These are phyloP conservation scores for Leccinum boreale DNA, from an alignment of 768 basidiomycete genomes.

Conservation along the genomic window DNA sequence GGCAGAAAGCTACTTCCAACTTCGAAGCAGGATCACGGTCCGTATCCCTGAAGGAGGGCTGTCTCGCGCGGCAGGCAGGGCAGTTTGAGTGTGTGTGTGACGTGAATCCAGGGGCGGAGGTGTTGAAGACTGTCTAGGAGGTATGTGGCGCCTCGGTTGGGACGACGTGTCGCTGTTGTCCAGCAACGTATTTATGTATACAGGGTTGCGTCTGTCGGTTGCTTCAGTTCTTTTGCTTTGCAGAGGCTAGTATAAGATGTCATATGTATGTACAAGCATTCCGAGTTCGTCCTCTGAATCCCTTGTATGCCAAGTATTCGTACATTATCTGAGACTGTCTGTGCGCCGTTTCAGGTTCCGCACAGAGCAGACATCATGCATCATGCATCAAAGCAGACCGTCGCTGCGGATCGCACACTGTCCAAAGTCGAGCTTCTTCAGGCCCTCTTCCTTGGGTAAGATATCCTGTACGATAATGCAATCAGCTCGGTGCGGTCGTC, in stretches of 20 bases:
- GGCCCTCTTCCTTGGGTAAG: slow-evolving; percentile 58
- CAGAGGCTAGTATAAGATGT: background rate
- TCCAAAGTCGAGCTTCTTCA: slow-evolving; percentile 56
- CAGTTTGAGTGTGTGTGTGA: too few relatives aligned
- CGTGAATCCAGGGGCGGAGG: background rate
- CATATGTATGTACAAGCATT: background rate
- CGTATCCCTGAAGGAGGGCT: slow-evolving; percentile 1
- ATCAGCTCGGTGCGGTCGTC: background rate
- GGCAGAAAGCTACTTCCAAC: too few relatives aligned
- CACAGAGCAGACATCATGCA: background rate
- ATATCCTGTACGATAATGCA: slow-evolving; percentile 48
- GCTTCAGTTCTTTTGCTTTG: background rate
- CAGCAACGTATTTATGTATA: background rate
- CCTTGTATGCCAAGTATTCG: background rate
- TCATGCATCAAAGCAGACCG: slow-evolving; percentile 41
- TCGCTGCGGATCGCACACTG: slow-evolving; percentile 68
- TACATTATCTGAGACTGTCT: background rate
- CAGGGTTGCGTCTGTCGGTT: too few relatives aligned
- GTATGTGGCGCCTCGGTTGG: slow-evolving; percentile 9
- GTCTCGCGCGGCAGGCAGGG: too few relatives aligned
- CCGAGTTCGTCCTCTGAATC: background rate
- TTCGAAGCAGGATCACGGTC: too few relatives aligned
- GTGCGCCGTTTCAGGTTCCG: background rate
- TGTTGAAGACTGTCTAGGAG: slow-evolving; percentile 30
- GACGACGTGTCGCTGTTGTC: too few relatives aligned